Percentiles rank a stretch among this genome's conserved stretches.
phyloP scores from a whole-genome alignment of 2,329 filamentous ascomycete genomes.

The Sphaerulina musiva region DNA sequence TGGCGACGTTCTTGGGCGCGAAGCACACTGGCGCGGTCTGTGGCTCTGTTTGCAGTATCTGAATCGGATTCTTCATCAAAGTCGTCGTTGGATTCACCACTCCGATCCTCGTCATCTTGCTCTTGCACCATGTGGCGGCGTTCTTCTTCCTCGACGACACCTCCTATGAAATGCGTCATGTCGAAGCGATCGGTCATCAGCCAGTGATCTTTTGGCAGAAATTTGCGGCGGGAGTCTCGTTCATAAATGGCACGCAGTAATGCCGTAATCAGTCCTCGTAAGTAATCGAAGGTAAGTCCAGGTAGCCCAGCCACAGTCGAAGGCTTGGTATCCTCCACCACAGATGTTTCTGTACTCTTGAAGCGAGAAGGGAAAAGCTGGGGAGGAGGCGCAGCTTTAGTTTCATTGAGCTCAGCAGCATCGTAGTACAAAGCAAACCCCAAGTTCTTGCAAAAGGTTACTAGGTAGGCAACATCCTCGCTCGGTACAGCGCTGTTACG shows the following conservation, averaged over 20 bases:
- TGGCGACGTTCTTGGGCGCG: slow-evolving; percentile 52
- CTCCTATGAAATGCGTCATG: slow-evolving; percentile 75
- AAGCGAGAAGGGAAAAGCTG: slow-evolving; percentile 4
- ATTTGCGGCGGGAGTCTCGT: slow-evolving; percentile 79
- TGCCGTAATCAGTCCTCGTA: slow-evolving; percentile 72
- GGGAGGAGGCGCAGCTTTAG: slow-evolving; percentile 3
- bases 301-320: slow-evolving; percentile 54
- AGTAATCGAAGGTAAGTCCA: slow-evolving; percentile 68
- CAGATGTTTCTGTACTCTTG: neutral
- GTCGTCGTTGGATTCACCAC: slow-evolving; percentile 39
- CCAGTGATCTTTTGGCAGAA: slow-evolving; percentile 81
- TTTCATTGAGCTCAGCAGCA: slow-evolving; percentile 50
- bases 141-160: slow-evolving; percentile 83
- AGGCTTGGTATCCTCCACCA: slow-evolving; percentile 31
- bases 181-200: slow-evolving; percentile 84
- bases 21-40: slow-evolving; percentile 16
- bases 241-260: slow-evolving; percentile 86
- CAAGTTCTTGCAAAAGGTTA: slow-evolving; percentile 81
- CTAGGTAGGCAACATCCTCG: slow-evolving; percentile 64
- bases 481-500: slow-evolving; percentile 63
- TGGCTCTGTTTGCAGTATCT: slow-evolving; percentile 29
- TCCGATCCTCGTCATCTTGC: slow-evolving; percentile 55
- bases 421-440: slow-evolving; percentile 86
- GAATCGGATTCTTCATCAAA: slow-evolving; percentile 30
- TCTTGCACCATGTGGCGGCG: slow-evolving; percentile 61